Evolutionary conservation across 2,329 filamentous ascomycete species (phyloP), one percentile per base, ranked within the genome.

Genomic region (Cladosporium sp.): DNA sequence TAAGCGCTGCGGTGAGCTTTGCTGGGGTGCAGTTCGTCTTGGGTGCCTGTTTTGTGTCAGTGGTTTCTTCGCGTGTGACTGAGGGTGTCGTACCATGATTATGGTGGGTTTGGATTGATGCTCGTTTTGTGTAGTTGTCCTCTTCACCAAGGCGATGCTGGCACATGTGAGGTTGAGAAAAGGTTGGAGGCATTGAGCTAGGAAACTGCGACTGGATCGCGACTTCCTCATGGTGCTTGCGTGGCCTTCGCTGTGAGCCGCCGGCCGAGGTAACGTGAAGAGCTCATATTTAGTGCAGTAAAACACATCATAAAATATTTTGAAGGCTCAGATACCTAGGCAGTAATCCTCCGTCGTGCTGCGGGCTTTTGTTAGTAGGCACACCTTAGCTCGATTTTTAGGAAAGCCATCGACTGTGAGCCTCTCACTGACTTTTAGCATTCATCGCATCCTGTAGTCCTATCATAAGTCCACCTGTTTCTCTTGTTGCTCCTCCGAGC

Each of bases 1-100:
- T 77, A 67, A 88, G 79, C 68, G 89, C 86, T 44, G 84, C 80
- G 32, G 81, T 79, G 70, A 86, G 82, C 76, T 89, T 90, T 47
- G 83, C 83, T 14, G 82, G 80, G 66, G 87, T 85, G 67, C 86
- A 82, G 58, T 84, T 80, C 34, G 80, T 80, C 76, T 88, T 88
- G 32, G 87, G 86, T 49, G 81, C 78, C 81, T 82, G 68, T 15
- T 14, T 4, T 11, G 18, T 38, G 51, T 64, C 24, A 62, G 21
- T 28, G 41, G 4, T 15, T 52, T 52, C 7, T 12, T 34, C 26
- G 69, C 36, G 49, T 38, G 24, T 32, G 21, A 49, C n/a, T 57
- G 30, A 7, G 44, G 4, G n/a, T 14, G 21, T 14, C 47, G 8
- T 36, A 62, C 59, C 59, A 61, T 61, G 18, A 12, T 10, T 61